phyloP scores from a whole-genome alignment of 805 yeast species.

The Hanseniaspora pseudoguilliermondii region DNA sequence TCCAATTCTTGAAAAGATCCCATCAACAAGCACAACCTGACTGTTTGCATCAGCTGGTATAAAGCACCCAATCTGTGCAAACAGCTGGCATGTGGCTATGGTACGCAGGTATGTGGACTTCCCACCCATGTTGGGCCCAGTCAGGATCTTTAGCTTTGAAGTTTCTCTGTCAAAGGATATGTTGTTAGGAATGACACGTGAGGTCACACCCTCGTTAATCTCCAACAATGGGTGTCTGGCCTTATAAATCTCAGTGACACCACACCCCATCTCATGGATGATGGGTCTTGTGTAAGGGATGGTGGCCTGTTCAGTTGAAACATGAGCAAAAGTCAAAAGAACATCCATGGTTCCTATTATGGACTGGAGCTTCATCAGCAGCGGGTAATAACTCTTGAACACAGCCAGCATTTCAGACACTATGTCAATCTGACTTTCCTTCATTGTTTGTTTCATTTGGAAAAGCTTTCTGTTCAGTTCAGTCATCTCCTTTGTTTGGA shows the following conservation, averaged over 20 bases:
- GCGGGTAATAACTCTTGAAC: constrained; percentile 68
- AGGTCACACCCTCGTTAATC: constrained; percentile 63
- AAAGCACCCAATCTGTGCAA: constrained; percentile 85
- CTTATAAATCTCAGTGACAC: constrained; percentile 38
- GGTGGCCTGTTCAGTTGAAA: constrained; percentile 61
- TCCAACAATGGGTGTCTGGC: constrained; percentile 94
- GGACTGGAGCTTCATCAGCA: constrained; percentile 54
- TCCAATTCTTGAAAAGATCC: constrained; percentile 92
- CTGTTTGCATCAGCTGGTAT: constrained; percentile 64
- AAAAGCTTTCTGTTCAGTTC: constrained; percentile 47
- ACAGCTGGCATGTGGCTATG: constrained; percentile 69
- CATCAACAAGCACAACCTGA: constrained; percentile 74
- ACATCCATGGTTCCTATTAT: constrained; percentile 71
- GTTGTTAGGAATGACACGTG: constrained; percentile 79
- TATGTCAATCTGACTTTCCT: constrained; percentile 59
- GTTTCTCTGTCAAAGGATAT: constrained; percentile 34
- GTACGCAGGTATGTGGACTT: constrained; percentile 88
- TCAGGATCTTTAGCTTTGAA: constrained; percentile 53
- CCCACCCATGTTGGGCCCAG: constrained; percentile 98
- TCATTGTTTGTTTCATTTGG: constrained; percentile 53
- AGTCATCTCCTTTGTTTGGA: constrained; percentile 59
- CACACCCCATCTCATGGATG: constrained; percentile 38
- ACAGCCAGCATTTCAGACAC: constrained; percentile 75
- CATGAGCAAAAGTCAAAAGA: constrained; percentile 71
- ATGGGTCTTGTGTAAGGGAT: constrained; percentile 65